Base-by-base conservation (phyloP, 768 basidiomycete species). In the Amanita brunnescens region DNA sequence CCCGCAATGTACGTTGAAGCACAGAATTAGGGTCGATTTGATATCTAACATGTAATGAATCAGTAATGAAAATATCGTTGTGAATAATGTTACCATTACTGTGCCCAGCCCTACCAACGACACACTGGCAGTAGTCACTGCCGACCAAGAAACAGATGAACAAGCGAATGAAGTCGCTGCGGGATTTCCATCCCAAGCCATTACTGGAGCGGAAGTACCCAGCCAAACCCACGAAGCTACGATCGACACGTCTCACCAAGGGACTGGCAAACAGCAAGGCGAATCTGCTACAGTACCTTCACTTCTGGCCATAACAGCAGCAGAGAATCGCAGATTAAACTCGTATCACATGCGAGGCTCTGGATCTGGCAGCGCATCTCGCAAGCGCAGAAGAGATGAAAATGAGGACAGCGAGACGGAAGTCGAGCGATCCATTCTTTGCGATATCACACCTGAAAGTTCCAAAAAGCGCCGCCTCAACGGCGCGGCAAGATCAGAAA, bases 361-460 rank as follows among this genome's bases (percentile, higher is more conserved):
- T 13, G 5, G 6, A 33, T 38, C 32, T 14, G 2, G 34, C 6
- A 41, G 50, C 21, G 29, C 46, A 37, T 51, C 53, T 12, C 39
- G 53, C 20, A 57, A 57, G 48, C 53, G 50, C 20, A 6, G n/a
- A 12, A 40, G 53, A 23, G 35, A 43, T 10, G 43, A 52, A 18
- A 54, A 49, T 10, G 47, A 41, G 5, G 53, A 54, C 7, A 57
- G 56, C 38, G 56, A 54, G 26, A 23, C 29, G 35, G 56, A 57
- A 45, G 56, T 57, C 14, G 56, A 57, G 18, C 23, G n/a, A 9
- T 57, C 54, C 16, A 26, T 57, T 12, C 39, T 49, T 13, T 21
- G 41, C 18, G 18, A 42, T 7, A 2, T 9, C 26, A 33, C 9
- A 37, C 3, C 24, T 26, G 26, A 20, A 18, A 37, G 37, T 18